These are phyloP conservation scores for Hypoxylon lenormandii DNA, from an alignment of 495 filamentous ascomycete species.

Conservation along the genomic window DNA sequence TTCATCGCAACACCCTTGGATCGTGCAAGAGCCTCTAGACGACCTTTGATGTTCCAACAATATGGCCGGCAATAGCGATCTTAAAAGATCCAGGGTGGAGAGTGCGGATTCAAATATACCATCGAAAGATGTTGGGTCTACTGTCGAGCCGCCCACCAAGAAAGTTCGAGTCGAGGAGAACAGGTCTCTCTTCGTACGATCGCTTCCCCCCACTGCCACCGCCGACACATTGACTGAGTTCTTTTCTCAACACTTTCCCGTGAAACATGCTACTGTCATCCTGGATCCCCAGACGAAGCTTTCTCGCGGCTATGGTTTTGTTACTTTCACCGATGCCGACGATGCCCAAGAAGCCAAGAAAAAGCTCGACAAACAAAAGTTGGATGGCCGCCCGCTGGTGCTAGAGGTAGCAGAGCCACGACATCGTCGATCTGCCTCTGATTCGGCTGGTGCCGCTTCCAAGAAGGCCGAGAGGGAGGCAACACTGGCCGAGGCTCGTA, in stretches of 20 bases:
- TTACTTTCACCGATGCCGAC: conserved; percentile 92
- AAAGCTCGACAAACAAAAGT: conserved; percentile 76
- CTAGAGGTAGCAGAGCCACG: conserved; percentile 89
- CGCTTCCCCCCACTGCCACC: conserved; percentile 80
- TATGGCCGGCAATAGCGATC: conserved; percentile 52
- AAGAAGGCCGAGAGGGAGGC: conserved; percentile 70
- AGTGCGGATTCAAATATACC: conserved; percentile 43
- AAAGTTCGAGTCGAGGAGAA: conserved; percentile 63
- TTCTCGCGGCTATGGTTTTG: conserved; percentile 93
- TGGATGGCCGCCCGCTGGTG: conserved; percentile 82
- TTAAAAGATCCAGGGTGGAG: conserved; percentile 50
- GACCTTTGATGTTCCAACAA: conserved; percentile 8
- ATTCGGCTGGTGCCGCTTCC: conserved; percentile 52
- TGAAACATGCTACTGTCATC: conserved; percentile 93
- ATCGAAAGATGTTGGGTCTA: conserved; percentile 31
- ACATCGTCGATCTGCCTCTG: conserved; percentile 71
- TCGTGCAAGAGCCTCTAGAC: background rate
- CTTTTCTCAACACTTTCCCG: conserved; percentile 92
- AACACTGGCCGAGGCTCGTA: conserved; percentile 65
- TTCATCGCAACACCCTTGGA: background rate
- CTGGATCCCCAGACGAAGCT: conserved; percentile 81
- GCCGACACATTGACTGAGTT: conserved; percentile 82
- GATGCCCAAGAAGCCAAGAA: conserved; percentile 83
- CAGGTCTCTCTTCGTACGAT: conserved; percentile 88
- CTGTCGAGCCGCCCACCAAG: conserved; percentile 54